Evolutionary conservation across 75 land plant genomes (phyloP).

Genomic region (Sequoia sempervirens): DNA sequence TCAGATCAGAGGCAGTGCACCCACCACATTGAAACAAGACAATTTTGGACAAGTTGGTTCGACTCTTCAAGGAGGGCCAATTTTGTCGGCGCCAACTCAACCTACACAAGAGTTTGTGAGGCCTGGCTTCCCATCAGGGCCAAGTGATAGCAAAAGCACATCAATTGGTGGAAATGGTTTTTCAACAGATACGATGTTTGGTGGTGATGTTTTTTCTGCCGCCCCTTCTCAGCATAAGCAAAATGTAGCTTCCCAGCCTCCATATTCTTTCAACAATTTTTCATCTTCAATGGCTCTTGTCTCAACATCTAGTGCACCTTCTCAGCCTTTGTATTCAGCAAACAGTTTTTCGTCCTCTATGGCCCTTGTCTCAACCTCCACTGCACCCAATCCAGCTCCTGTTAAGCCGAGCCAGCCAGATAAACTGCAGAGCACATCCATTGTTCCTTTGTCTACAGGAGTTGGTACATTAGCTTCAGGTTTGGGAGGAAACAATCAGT

Average conservation of each 20-base stretch:
- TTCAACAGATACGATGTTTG: conserved; percentile 32
- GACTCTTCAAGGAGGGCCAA: neutral
- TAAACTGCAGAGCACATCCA: conserved; percentile 20
- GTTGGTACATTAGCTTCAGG: conserved; percentile 17
- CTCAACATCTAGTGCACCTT: conserved; percentile 15
- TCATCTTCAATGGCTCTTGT: conserved; percentile 16
- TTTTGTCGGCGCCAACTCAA: neutral
- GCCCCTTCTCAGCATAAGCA: conserved; percentile 26
- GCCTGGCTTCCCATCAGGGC: conserved; percentile 8
- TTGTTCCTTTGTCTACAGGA: conserved; percentile 13
- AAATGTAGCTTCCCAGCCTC: conserved; percentile 4
- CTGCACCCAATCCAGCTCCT: conserved; percentile 19
- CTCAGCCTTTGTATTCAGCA: conserved; percentile 11
- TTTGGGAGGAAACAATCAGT: conserved; percentile 22
- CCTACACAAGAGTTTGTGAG: conserved; percentile 6
- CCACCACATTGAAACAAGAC: conserved; percentile 7
- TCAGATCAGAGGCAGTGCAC: conserved; percentile 22
- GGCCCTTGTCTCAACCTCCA: conserved; percentile 16
- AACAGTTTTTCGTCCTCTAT: conserved; percentile 17
- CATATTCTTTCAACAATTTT: conserved; percentile 10
- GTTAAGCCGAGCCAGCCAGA: conserved; percentile 24
- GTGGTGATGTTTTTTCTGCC: conserved; percentile 60
- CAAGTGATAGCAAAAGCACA: conserved; percentile 18
- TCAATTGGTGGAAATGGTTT: conserved; percentile 35
- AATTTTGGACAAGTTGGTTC: conserved; percentile 9